A percentile compares a stretch with the other conserved stretches of the same genome.
Conservation (phyloP, 1,139 yeast species). For the Suhomyces chickasaworum region DNA sequence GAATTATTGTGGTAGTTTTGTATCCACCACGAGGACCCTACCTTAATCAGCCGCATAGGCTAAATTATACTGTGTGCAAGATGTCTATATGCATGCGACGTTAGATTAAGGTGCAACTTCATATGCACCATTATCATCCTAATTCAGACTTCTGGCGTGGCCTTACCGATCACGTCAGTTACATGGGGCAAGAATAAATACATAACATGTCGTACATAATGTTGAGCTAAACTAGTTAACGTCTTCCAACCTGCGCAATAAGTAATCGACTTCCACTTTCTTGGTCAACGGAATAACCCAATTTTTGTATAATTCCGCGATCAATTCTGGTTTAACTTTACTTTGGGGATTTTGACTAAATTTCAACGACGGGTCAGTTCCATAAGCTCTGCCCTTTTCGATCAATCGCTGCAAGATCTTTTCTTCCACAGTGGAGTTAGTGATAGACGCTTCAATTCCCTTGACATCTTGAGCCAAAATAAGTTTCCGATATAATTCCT, state of each 20-base stretch:
- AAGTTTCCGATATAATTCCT: slow-evolving; percentile 60
- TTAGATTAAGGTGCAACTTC: too few relatives aligned
- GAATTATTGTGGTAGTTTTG: not conserved
- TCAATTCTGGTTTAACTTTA: slow-evolving; percentile 76
- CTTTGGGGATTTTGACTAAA: slow-evolving; percentile 70
- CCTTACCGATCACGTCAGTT: not conserved
- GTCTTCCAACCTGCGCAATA: slow-evolving; percentile 79
- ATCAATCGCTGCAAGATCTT: slow-evolving; percentile 77
- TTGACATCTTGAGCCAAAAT: slow-evolving; percentile 65
- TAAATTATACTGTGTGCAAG: not conserved
- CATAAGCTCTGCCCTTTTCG: slow-evolving; percentile 82
- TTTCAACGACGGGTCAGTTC: slow-evolving; percentile 80
- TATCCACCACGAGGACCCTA: not conserved
- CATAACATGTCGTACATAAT: not conserved
- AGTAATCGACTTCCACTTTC: slow-evolving; percentile 89
- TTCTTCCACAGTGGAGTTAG: slow-evolving; percentile 84
- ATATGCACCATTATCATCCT: not conserved
- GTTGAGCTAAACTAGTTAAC: slow-evolving; percentile 23
- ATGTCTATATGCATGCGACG: not conserved
- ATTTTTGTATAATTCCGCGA: slow-evolving; percentile 81
- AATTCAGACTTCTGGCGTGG: too few relatives aligned
- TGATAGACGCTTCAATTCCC: slow-evolving; percentile 80
- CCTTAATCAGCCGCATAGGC: not conserved
- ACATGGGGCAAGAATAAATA: not conserved
- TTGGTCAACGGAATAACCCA: slow-evolving; percentile 92